Conservation (phyloP, 179 eudicot species). For the Spergularia azorica region DNA sequence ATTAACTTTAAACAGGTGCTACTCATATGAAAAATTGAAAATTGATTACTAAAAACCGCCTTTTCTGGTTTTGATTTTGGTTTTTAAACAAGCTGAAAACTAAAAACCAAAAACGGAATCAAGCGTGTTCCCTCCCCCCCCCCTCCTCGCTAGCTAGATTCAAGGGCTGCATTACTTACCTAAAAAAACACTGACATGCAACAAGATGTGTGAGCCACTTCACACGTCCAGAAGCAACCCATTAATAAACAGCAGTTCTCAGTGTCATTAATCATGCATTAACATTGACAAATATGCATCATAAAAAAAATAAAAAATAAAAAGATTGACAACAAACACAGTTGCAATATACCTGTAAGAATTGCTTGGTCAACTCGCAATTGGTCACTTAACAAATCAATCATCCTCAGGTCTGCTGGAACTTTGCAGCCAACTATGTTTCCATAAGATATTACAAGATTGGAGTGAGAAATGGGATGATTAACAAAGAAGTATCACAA, state of each 20-base stretch:
- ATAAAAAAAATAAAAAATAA: background rate
- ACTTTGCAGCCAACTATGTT: conserved; percentile 90
- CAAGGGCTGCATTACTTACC: background rate
- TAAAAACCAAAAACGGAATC: no score
- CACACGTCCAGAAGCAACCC: background rate
- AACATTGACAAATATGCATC: background rate
- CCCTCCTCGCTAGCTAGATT: background rate
- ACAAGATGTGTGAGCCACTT: background rate
- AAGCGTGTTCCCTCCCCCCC: background rate
- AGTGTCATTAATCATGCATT: background rate
- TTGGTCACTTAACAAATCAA: conserved; percentile 86
- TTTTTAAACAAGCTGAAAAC: no score
- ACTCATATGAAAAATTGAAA: no score
- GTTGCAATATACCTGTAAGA: conserved; percentile 73
- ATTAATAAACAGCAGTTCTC: background rate
- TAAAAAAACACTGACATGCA: background rate
- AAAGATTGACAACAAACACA: background rate
- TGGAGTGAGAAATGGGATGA: background rate
- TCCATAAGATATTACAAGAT: conserved; percentile 14
- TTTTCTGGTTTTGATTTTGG: no score
- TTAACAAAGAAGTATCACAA: background rate
- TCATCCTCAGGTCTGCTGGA: conserved; percentile 98
- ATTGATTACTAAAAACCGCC: no score
- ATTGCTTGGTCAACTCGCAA: conserved; percentile 99
- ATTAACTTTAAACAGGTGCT: no score